These are phyloP conservation scores for Hypoxylon lienhwacheense DNA, from an alignment of 495 filamentous ascomycete genomes.

Conservation along the genomic window DNA sequence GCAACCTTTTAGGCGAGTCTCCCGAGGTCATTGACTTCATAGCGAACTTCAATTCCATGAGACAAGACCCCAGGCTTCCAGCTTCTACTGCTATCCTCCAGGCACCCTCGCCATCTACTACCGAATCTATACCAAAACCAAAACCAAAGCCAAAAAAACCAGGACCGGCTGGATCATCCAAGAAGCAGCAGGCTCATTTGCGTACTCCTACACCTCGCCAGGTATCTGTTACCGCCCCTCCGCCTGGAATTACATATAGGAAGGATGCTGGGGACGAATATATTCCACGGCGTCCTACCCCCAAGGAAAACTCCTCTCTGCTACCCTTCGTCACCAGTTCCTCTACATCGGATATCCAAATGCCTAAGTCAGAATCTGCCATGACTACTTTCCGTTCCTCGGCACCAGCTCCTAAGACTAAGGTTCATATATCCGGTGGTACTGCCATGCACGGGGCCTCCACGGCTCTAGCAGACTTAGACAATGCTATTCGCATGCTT, in stretches of 20 bases:
- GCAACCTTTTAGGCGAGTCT: slow-evolving; percentile 84
- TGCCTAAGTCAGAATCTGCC: slow-evolving; percentile 62
- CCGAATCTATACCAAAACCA: slow-evolving; percentile 41
- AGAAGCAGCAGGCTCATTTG: slow-evolving; percentile 63
- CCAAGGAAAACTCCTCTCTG: no score
- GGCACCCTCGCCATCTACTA: slow-evolving; percentile 23
- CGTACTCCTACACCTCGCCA: slow-evolving; percentile 67
- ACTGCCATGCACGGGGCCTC: slow-evolving; percentile 76
- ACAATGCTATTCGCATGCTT: slow-evolving; percentile 85
- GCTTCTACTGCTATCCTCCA: slow-evolving; percentile 19
- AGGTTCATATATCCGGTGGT: slow-evolving; percentile 69
- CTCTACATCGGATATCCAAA: slow-evolving; percentile 75
- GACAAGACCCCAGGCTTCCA: slow-evolving; percentile 49
- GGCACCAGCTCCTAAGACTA: slow-evolving; percentile 57
- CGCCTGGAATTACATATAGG: slow-evolving; percentile 43
- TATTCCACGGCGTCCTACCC: slow-evolving; percentile 39
- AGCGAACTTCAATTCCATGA: slow-evolving; percentile 79
- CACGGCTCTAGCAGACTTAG: slow-evolving; percentile 77
- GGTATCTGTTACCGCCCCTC: slow-evolving; percentile 55
- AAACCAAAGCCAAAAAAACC: no score
- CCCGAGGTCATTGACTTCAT: slow-evolving; percentile 88
- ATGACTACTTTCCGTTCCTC: slow-evolving; percentile 57
- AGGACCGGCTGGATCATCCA: slow-evolving; percentile 35
- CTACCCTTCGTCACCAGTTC: slow-evolving; percentile 73
- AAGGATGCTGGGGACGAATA: slow-evolving; percentile 48